Percentiles rank a stretch among this genome's conserved stretches.
phyloP scores from a whole-genome alignment of 805 yeast genomes.

The Yamadazyma olivae region DNA sequence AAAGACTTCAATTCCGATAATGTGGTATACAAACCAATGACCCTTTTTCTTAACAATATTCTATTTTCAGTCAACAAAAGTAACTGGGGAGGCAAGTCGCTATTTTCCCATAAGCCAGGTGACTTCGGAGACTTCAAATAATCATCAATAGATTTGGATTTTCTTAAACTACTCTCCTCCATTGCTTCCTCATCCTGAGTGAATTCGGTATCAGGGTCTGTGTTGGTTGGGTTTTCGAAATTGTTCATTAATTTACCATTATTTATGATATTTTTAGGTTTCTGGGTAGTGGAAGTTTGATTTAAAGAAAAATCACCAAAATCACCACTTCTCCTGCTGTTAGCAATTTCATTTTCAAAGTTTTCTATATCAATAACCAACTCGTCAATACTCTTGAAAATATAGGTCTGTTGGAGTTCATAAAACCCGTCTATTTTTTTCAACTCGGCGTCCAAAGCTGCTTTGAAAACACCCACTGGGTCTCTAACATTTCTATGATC shows the following conservation, averaged over 20 bases:
- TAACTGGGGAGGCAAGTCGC: slow-evolving; percentile 30
- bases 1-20: slow-evolving; percentile 48
- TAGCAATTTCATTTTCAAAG: slow-evolving; percentile 43
- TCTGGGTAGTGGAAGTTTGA: slow-evolving; percentile 1
- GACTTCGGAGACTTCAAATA: slow-evolving; percentile 36
- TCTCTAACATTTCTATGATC: slow-evolving; percentile 32
- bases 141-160: slow-evolving; percentile 24
- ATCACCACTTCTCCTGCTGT: slow-evolving; percentile 5
- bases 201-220: slow-evolving; percentile 36
- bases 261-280: slow-evolving; percentile 1
- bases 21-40: slow-evolving; percentile 43
- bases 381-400: slow-evolving; percentile 50
- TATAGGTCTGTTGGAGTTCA: slow-evolving; percentile 58
- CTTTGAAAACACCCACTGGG: slow-evolving; percentile 57
- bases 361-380: slow-evolving; percentile 61
- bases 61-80: slow-evolving; percentile 47
- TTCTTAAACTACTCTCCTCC: slow-evolving; percentile 2
- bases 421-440: slow-evolving; percentile 75
- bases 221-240: slow-evolving; percentile 5
- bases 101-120: slow-evolving; percentile 28
- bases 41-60: slow-evolving; percentile 44
- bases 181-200: slow-evolving; percentile 28
- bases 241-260: slow-evolving; percentile 1
- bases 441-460: slow-evolving; percentile 77
- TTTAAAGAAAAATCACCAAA: slow-evolving; percentile 5